A percentile compares a stretch with the other conserved stretches of the same genome.
These are phyloP conservation scores for Kodamaea suecica DNA, from an alignment of 1,139 yeast species.

Conservation along the genomic window DNA sequence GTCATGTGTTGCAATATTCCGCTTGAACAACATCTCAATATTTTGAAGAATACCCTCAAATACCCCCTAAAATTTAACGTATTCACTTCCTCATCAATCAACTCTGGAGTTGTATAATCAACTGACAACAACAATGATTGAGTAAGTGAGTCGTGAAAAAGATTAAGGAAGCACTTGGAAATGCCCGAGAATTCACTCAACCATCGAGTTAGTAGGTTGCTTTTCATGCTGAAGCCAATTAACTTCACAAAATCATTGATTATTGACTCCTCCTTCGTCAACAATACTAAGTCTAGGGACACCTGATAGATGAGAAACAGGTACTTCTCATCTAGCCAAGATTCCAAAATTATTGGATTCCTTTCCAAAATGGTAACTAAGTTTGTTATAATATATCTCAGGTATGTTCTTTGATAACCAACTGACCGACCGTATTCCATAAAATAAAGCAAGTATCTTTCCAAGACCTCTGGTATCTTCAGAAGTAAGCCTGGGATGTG, in stretches of 20 bases:
- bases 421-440: background rate
- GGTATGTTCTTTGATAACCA: background rate
- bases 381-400: background rate
- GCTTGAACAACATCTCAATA: too few species aligned
- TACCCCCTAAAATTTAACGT: background rate
- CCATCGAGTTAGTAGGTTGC: background rate
- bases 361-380: conserved; percentile 4
- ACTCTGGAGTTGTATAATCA: background rate
- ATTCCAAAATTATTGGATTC: conserved; percentile 3
- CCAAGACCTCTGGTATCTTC: background rate
- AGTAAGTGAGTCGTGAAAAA: background rate
- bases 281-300: background rate
- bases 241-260: background rate
- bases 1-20: conserved; percentile 3
- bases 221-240: background rate
- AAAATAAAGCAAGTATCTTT: background rate
- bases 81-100: background rate
- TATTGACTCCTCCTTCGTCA: background rate
- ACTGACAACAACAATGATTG: background rate
- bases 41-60: conserved; percentile 1
- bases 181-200: background rate
- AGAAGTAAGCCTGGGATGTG: too few species aligned
- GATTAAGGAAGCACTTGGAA: too few species aligned
- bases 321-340: conserved; percentile 2
- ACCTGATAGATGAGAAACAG: background rate